Conservation (phyloP, 768 basidiomycete species). For the Mycena belliarum region DNA sequence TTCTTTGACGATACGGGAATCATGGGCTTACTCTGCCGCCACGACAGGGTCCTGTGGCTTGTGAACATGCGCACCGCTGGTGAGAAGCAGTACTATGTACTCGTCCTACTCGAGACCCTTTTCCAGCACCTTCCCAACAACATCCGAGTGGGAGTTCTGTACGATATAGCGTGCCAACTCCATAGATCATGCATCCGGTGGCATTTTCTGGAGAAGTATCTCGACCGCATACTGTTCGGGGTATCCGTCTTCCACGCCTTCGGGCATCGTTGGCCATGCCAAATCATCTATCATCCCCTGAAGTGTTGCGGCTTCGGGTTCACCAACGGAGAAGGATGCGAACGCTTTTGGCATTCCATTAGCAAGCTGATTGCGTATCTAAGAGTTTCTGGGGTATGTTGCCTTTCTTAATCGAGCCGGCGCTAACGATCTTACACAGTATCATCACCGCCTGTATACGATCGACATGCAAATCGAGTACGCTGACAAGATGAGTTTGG, state of each 20-base stretch:
- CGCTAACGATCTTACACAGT: slow-evolving; percentile 14
- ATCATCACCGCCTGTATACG: slow-evolving; percentile 25
- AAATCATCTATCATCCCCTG: slow-evolving; percentile 32
- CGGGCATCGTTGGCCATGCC: slow-evolving; percentile 37
- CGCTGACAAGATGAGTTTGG: slow-evolving; percentile 11
- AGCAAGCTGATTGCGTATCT: slow-evolving; percentile 15
- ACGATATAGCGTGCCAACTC: slow-evolving; percentile 36
- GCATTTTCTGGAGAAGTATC: slow-evolving; percentile 24
- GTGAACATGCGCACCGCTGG: slow-evolving; percentile 37
- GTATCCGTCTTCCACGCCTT: slow-evolving; percentile 38
- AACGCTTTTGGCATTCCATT: slow-evolving; percentile 29
- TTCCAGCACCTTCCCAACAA: slow-evolving; percentile 29
- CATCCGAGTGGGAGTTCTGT: slow-evolving; percentile 24
- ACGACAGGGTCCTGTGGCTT: slow-evolving; percentile 32
- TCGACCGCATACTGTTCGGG: slow-evolving; percentile 27
- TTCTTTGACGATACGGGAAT: slow-evolving; percentile 31
- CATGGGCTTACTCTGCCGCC: slow-evolving; percentile 36
- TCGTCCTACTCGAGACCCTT: slow-evolving; percentile 31
- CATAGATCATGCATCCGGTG: slow-evolving; percentile 24
- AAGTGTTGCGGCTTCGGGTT: slow-evolving; percentile 28
- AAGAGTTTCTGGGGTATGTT: slow-evolving; percentile 30
- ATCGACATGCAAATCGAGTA: slow-evolving; percentile 28
- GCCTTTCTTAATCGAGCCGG: too few relatives aligned
- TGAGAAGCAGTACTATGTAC: slow-evolving; percentile 32
- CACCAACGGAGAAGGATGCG: slow-evolving; percentile 30